Evolutionary conservation across 306 rosid species (phyloP).

Genomic region (Glycine latifolia): DNA sequence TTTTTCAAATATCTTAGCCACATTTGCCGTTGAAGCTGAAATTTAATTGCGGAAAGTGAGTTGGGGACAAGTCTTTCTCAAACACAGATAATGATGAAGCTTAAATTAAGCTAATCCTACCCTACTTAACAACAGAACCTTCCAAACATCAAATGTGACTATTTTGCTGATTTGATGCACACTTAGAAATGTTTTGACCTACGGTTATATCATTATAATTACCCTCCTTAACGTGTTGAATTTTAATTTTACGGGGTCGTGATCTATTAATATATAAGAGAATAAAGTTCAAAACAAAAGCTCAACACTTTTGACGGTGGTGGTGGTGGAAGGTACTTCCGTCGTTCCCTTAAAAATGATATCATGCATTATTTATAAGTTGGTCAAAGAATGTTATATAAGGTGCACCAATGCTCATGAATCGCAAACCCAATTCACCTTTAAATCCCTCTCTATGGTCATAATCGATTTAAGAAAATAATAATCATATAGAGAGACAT

Average conservation of each 20-base stretch:
- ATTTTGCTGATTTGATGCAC: not conserved
- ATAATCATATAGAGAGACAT: not conserved
- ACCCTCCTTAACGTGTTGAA: not conserved
- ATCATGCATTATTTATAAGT: conserved; percentile 19
- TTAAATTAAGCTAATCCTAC: not conserved
- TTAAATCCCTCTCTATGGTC: not conserved
- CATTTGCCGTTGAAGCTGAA: no score
- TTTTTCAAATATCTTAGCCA: no score
- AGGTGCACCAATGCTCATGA: not conserved
- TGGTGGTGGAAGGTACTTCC: conserved; percentile 5
- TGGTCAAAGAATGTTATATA: conserved; percentile 24
- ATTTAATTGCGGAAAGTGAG: no score
- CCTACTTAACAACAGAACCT: not conserved
- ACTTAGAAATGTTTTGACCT: not conserved
- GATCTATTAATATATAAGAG: not conserved
- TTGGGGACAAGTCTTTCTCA: conserved; percentile 18
- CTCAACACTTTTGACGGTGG: not conserved
- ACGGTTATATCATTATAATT: conserved; percentile 15
- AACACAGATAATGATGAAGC: not conserved
- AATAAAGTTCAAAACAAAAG: not conserved
- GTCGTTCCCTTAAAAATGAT: conserved; percentile 23
- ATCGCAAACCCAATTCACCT: no score
- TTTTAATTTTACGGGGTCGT: not conserved
- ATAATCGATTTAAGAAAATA: not conserved
- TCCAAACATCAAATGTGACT: not conserved